Evolutionary conservation across 352 stramenopile genomes (phyloP).

Genomic region (Globisporangium uncinulatum): DNA sequence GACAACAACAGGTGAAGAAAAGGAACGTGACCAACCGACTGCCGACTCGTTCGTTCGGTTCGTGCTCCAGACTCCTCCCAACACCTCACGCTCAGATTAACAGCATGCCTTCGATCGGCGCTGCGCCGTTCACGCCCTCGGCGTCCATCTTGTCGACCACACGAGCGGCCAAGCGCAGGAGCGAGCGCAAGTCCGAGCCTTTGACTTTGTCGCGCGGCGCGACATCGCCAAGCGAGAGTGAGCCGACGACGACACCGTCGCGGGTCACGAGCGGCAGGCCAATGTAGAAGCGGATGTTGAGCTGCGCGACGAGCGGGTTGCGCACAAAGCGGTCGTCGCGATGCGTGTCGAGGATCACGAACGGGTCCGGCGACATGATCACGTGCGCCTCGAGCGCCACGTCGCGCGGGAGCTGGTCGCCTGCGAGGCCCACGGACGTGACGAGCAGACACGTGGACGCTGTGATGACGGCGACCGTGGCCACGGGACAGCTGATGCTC

Average conservation of each 20-base stretch:
- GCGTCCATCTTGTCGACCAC: slow-evolving; percentile 75
- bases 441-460: slow-evolving; percentile 71
- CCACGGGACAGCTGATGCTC: slow-evolving; percentile 65
- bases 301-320: slow-evolving; percentile 65
- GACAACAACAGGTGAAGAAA: neutral
- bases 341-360: slow-evolving; percentile 67
- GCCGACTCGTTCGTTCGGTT: too few relatives aligned
- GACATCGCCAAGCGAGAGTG: slow-evolving; percentile 66
- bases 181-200: slow-evolving; percentile 54
- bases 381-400: slow-evolving; percentile 67
- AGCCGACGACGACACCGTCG: slow-evolving; percentile 65
- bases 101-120: slow-evolving; percentile 17
- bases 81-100: slow-evolving; percentile 2
- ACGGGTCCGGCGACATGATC: slow-evolving; percentile 69
- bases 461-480: slow-evolving; percentile 62
- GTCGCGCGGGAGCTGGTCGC: slow-evolving; percentile 74
- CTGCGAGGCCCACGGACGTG: slow-evolving; percentile 64
- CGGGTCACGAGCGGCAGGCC: slow-evolving; percentile 63
- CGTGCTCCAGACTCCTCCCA: neutral
- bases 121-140: slow-evolving; percentile 14
- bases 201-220: slow-evolving; percentile 57
- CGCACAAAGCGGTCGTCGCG: slow-evolving; percentile 73
- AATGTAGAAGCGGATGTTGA: slow-evolving; percentile 79
- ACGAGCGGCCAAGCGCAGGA: slow-evolving; percentile 59
- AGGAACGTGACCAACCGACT: too few relatives aligned